Evolutionary conservation across 2,329 filamentous ascomycete species (phyloP).

Genomic region (Aureobasidium vineae): DNA sequence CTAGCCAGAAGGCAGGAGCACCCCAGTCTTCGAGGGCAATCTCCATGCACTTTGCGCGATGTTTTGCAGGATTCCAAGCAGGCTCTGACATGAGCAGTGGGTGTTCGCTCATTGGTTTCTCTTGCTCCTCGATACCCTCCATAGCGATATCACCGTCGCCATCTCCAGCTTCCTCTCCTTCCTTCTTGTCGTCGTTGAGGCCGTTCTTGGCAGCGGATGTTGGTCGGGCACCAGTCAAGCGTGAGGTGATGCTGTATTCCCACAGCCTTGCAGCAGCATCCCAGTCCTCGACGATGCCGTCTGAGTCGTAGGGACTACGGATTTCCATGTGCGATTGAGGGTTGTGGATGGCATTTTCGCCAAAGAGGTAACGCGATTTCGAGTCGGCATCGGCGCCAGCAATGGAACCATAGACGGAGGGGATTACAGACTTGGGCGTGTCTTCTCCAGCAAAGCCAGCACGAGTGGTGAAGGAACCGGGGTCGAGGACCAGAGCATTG

Average conservation of each 20-base stretch:
- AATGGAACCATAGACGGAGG: slow-evolving; percentile 75
- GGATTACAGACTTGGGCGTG: slow-evolving; percentile 87
- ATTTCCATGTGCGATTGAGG: slow-evolving; percentile 76
- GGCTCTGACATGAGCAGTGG: slow-evolving; percentile 92
- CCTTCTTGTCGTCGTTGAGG: slow-evolving; percentile 65
- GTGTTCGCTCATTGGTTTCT: slow-evolving; percentile 83
- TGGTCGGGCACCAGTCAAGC: slow-evolving; percentile 74
- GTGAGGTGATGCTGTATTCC: slow-evolving; percentile 88
- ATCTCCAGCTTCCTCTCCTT: slow-evolving; percentile 39
- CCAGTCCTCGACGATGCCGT: slow-evolving; percentile 95
- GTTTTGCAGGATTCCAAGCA: slow-evolving; percentile 84
- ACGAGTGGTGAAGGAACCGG: slow-evolving; percentile 85
- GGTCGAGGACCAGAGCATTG: slow-evolving; percentile 92
- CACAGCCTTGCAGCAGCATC: slow-evolving; percentile 84
- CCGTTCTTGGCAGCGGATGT: slow-evolving; percentile 72
- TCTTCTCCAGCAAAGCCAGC: slow-evolving; percentile 98
- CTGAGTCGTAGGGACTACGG: slow-evolving; percentile 85
- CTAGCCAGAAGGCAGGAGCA: slow-evolving; percentile 90
- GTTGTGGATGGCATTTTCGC: slow-evolving; percentile 84
- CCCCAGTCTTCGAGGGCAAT: slow-evolving; percentile 98
- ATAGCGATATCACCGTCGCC: slow-evolving; percentile 57
- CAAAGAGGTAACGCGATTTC: slow-evolving; percentile 66
- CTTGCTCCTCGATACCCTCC: slow-evolving; percentile 59
- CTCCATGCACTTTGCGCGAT: slow-evolving; percentile 90
- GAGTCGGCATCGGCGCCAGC: slow-evolving; percentile 52